Percentiles rank a stretch among this genome's conserved stretches.
Conservation (phyloP, 2,329 filamentous ascomycete species). For the Ustulina deusta region DNA sequence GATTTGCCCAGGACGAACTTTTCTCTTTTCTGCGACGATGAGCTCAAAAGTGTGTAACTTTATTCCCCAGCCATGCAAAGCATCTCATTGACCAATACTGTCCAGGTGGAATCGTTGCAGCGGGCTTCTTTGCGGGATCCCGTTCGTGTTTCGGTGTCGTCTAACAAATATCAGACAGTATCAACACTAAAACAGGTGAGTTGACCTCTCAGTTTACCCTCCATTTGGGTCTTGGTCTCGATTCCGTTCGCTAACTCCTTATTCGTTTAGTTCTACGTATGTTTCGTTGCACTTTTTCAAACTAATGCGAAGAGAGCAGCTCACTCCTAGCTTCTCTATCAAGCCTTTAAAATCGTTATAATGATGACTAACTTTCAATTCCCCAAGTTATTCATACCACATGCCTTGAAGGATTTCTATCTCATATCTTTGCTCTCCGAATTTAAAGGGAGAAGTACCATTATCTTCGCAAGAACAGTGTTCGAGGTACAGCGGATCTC, state of each 20-base stretch:
- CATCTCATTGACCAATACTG: not conserved
- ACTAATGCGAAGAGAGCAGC: not conserved
- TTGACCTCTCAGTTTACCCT: not conserved
- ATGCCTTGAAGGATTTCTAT: conserved; percentile 89
- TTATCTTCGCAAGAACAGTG: conserved; percentile 93
- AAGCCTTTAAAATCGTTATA: not conserved
- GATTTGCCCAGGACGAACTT: conserved; percentile 69
- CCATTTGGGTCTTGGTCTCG: not conserved
- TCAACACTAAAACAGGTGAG: conserved; percentile 80
- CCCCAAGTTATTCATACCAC: conserved; percentile 77
- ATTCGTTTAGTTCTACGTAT: conserved; percentile 64
- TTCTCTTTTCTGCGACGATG: conserved; percentile 95
- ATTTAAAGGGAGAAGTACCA: conserved; percentile 84
- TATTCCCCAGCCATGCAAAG: not conserved
- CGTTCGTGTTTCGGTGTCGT: conserved; percentile 82
- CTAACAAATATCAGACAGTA: conserved; percentile 90
- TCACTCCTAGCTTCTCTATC: not conserved
- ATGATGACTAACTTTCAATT: conserved; percentile 12
- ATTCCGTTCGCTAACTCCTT: conserved; percentile 5
- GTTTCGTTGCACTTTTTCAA: not conserved
- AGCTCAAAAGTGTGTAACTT: conserved; percentile 71
- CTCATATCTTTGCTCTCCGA: conserved; percentile 89
- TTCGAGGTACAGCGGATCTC: conserved; percentile 89
- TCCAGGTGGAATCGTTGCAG: conserved; percentile 83
- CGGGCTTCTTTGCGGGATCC: conserved; percentile 89